Percentiles rank a stretch among this genome's conserved stretches.
phyloP scores from a whole-genome alignment of 257 asterid genomes.

The Petunia axillaris region DNA sequence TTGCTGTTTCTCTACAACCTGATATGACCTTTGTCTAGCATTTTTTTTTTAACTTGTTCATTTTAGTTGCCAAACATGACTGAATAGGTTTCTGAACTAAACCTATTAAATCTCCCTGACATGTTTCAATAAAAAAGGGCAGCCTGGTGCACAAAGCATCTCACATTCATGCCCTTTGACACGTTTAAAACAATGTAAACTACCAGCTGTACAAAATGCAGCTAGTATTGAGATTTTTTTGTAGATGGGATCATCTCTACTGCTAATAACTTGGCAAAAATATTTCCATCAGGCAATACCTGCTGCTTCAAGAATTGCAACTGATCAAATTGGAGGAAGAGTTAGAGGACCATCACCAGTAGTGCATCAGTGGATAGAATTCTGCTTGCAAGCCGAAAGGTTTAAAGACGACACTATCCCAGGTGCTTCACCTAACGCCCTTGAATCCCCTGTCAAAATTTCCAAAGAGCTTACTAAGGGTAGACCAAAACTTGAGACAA shows the following conservation, averaged over 20 bases:
- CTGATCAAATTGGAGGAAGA: constrained; percentile 78
- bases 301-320: constrained; percentile 51
- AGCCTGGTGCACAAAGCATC: too few relatives aligned
- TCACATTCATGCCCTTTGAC: too few relatives aligned
- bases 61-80: not conserved
- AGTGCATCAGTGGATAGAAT: constrained; percentile 82
- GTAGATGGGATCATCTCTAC: not conserved
- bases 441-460: constrained; percentile 42
- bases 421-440: constrained; percentile 78
- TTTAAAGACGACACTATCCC: constrained; percentile 63
- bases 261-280: not conserved
- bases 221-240: not conserved
- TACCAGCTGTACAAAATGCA: not conserved
- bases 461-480: constrained; percentile 37
- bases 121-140: not conserved
- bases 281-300: constrained; percentile 65
- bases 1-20: not conserved
- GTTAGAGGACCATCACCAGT: constrained; percentile 87
- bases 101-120: not conserved
- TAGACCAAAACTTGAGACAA: constrained; percentile 78
- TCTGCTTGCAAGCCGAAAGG: constrained; percentile 79
- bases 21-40: not conserved
- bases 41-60: not conserved
- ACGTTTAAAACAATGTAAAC: not conserved
- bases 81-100: not conserved